Base-by-base conservation (phyloP, 2,329 filamentous ascomycete genomes). In the Lizonia empirigonia region DNA sequence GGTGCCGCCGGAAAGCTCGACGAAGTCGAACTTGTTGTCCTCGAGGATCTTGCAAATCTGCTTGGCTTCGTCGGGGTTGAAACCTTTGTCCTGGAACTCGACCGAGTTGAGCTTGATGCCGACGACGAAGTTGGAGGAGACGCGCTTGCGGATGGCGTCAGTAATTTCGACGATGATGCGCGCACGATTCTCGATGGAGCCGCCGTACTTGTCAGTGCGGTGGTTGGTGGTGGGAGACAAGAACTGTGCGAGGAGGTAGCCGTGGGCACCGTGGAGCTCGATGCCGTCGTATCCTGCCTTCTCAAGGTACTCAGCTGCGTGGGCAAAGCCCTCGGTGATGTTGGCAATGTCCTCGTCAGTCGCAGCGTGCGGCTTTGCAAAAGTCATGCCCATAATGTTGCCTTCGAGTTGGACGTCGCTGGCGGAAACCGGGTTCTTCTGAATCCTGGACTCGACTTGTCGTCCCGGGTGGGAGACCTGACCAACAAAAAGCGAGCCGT, bases 391-490 rank as follows among this genome's bases (percentile, higher is more conserved):
- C 79, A 77, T 24, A 69, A 69, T 23, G 34, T 65, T 62, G 12
- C 60, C 64, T 35, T 64, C 51, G 7, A 70, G 46, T 29, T 70
- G 64, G 12, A 78, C 69, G 52, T 74, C 79, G 13, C 76, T 80
- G 1, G 82, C 81, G 2, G 76, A 79, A 23, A 84, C 71, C 0
- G 81, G 80, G 57, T 81, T 61, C 51, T 73, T 68, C 52, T 83
- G 77, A 30, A 84, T 74, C 2, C 56, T 56, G 7, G 67, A 55
- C 10, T 71, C 60, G 9, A 77, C 77, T 64, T 87, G 84, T 0
- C 85, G 76, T 10, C 86, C 85, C 0, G 85, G 83, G 64, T 88
- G 85, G 51, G 77, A 80, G 52, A 88, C 76, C 64, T 88, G 85
- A 3, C 76, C 80, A 10, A 87, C 72, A n/a, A 85, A 75, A 12